Base-by-base conservation (phyloP, 108 stramenopile species). In the Cyclotella kingstonii region DNA sequence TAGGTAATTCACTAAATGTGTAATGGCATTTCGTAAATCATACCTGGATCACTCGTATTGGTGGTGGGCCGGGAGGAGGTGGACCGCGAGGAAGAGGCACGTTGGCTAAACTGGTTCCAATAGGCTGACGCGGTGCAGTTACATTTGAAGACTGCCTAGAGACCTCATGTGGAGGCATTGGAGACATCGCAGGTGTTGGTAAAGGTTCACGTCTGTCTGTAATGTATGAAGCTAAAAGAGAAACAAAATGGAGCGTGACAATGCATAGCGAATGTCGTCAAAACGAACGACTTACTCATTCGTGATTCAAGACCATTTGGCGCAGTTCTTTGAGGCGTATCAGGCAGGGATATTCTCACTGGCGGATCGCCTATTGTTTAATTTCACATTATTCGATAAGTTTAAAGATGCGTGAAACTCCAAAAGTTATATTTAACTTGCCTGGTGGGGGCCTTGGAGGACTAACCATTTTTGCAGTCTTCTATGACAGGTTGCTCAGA, bases 101-200 rank as follows among this genome's bases (percentile, higher is more conserved):
- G 11, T 38, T 10, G 9, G 7, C 36, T 38, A 11, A 38, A 38
- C 36, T 10, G 7, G 11, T 38, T 38, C 36, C 36, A 38, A 38
- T 10, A 38, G 39, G 67, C 14, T 41, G 63, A 26, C 58, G 33
- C 4, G 57, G 50, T 1, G 25, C 26, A 29, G 48, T 48, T 21
- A 26, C 27, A 27, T 44, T 45, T 14, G 36, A 51, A 3, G 62
- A 28, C 22, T 12, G 49, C 27, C 62, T 63, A 18, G 39, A 38
- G 30, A 26, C 5, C 17, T 18, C 29, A 4, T 45, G 58, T 45
- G 64, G 64, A 38, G 52, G 53, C 53, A 66, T 66, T 5, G 64
- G 64, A 28, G 50, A 42, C 52, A 64, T 44, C 11, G 36, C 28
- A 30, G 63, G 22, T 3, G 28, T 15, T 59, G 11, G 12, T 17